Percentiles rank a stretch among this genome's conserved stretches.
phyloP scores from a whole-genome alignment of 2,329 filamentous ascomycete species.

The Trichophyton simii region DNA sequence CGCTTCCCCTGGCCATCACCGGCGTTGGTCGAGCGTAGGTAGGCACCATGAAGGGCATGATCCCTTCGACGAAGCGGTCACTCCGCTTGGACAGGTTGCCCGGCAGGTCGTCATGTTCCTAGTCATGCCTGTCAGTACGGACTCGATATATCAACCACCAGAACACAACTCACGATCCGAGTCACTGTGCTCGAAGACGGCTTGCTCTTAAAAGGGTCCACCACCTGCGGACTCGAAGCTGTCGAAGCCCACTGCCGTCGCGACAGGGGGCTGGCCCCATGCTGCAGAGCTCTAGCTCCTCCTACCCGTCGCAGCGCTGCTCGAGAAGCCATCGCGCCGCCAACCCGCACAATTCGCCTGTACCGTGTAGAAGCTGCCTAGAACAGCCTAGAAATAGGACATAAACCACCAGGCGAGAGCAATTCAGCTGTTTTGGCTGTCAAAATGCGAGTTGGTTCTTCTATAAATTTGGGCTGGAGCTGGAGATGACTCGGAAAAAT shows the following conservation, averaged over 20 bases:
- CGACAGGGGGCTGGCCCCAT: slow-evolving; percentile 8
- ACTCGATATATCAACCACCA: not conserved
- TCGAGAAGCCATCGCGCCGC: slow-evolving; percentile 7
- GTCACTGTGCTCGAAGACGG: not conserved
- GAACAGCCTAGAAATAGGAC: not conserved
- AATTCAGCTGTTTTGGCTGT: not conserved
- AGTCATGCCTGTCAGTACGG: not conserved
- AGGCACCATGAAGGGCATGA: slow-evolving; percentile 82
- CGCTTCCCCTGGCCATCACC: slow-evolving; percentile 78
- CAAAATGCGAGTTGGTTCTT: not conserved
- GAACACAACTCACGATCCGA: not conserved
- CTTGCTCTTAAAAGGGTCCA: not conserved
- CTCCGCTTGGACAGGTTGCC: slow-evolving; percentile 51
- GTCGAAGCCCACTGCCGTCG: slow-evolving; percentile 17
- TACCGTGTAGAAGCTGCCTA: not conserved
- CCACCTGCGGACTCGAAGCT: not conserved
- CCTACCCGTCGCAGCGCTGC: slow-evolving; percentile 8
- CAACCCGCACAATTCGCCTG: not conserved
- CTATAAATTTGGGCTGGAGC: not conserved
- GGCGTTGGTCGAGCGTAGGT: slow-evolving; percentile 85
- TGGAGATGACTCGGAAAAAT: slow-evolving; percentile 3
- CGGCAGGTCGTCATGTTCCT: slow-evolving; percentile 51
- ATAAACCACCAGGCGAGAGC: not conserved
- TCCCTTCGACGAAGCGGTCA: slow-evolving; percentile 56
- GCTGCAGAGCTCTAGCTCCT: slow-evolving; percentile 21